Evolutionary conservation across 108 stramenopile species (phyloP), one percentile per base, ranked within the genome.

Genomic region (Skeletonema grethae): DNA sequence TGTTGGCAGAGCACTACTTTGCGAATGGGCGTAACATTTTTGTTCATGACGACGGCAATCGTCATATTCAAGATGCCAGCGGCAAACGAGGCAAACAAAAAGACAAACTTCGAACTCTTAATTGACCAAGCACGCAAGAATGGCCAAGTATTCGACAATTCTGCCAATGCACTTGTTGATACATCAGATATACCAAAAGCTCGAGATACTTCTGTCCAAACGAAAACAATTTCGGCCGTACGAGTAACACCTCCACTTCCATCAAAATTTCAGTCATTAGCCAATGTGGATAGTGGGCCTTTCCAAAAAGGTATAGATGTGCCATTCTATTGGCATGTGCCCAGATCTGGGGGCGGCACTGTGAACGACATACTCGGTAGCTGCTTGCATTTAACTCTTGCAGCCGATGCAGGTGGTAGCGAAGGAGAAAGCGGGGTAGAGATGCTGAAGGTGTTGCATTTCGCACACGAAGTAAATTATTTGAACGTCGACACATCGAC

Each of bases 401-500:
- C 84, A 6, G 77, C 77, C 29, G 75, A 85, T 58, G 75, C 67
- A 16, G 84, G 84, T 12, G 71, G 70, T 24, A 67, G 66, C 20
- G 73, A 67, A 45, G 65, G 28, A 3, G 64, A 55, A 6, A 64
- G 65, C 7, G 30, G 65, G 24, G 70, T 66, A 16, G 66, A 75
- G 53, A 46, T 39, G 35, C 72, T 82, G 5, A 57, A 76, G 61
- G 57, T 78, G 4, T 35, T 78, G 25, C 64, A 73, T 53, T 64
- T 78, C 25, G 55, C 79, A 28, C 46, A 64, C 32, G 66, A 72
- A 31, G 61, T 75, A 72, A 73, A 61, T 13, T 82, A 77, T 46
- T 71, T 73, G 53, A 86, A 86, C 60, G 77, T 86, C 32, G 85
- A 86, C 59, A 82, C 72, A n/a, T 84, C 83, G 29, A 86, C 85